These are phyloP conservation scores for Porphyra umbilicalis DNA, from an alignment of 31 red algal genomes.

Conservation along the genomic window DNA sequence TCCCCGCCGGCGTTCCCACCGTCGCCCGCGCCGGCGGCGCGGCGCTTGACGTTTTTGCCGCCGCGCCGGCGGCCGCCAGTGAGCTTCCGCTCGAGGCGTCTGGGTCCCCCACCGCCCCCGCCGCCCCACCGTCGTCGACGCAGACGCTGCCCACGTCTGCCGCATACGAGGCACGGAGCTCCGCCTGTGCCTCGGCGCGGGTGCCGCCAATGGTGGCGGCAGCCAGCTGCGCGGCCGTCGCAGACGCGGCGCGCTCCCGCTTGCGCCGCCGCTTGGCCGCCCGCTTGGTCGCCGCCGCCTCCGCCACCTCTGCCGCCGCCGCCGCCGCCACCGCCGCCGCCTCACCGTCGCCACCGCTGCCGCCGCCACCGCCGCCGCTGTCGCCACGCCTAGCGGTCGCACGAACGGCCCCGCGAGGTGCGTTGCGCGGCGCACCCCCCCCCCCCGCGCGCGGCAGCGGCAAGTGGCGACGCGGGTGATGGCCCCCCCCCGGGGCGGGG, in stretches of 20 bases:
- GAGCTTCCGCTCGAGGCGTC: background rate
- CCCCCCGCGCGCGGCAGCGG: too few relatives aligned
- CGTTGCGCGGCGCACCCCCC: too few relatives aligned
- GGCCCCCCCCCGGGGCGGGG: too few relatives aligned
- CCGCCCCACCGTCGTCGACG: background rate
- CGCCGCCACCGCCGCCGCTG: too few relatives aligned
- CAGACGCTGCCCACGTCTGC: background rate
- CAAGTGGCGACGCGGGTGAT: too few relatives aligned
- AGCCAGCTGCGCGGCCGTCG: background rate
- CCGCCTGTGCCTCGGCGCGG: background rate
- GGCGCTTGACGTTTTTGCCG: background rate
- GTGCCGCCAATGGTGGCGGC: background rate
- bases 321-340: background rate
- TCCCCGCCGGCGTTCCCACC: background rate
- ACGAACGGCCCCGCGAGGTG: too few relatives aligned
- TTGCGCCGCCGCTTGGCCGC: background rate
- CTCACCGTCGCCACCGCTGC: background rate
- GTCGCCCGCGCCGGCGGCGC: background rate
- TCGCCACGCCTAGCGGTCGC: too few relatives aligned
- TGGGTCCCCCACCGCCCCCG: background rate
- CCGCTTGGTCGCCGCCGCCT: background rate
- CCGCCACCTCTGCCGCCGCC: too few relatives aligned
- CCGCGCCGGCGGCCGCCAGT: background rate
- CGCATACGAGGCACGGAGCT: too few relatives aligned
- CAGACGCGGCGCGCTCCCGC: background rate